Percentiles rank a stretch among this genome's conserved stretches.
phyloP scores from a whole-genome alignment of 2,329 filamentous ascomycete species.

The Zymoseptoria crescenta region DNA sequence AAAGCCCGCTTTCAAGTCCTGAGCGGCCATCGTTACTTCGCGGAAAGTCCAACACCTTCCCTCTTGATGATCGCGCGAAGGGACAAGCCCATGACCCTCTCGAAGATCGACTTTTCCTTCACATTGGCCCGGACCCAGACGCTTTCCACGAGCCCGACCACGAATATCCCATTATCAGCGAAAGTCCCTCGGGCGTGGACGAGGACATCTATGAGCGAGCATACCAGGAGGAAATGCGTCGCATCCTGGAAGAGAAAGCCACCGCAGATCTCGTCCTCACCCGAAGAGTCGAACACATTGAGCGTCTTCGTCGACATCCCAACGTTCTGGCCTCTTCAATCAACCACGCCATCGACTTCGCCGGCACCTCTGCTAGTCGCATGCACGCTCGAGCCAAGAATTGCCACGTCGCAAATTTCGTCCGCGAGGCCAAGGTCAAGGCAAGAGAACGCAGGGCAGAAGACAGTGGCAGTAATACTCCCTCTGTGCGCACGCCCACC shows the following conservation, averaged over 20 bases:
- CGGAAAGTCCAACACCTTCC: constrained; percentile 25
- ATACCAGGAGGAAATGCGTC: constrained; percentile 72
- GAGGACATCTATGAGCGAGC: constrained; percentile 71
- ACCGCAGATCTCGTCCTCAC: constrained; percentile 52
- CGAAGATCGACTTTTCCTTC: constrained; percentile 61
- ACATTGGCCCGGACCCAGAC: constrained; percentile 54
- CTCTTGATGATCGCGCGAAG: constrained; percentile 36
- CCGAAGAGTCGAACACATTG: constrained; percentile 39
- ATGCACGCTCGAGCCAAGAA: constrained; percentile 13
- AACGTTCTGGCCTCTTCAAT: constrained; percentile 15
- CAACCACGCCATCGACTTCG: constrained; percentile 20
- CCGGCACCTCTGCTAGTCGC: constrained; percentile 12
- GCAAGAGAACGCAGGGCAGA: constrained; percentile 13
- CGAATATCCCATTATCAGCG: constrained; percentile 10
- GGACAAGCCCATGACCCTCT: constrained; percentile 58
- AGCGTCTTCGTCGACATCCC: constrained; percentile 14
- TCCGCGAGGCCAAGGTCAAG: constrained; percentile 14
- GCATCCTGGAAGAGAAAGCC: constrained; percentile 49
- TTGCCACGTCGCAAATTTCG: constrained; percentile 15
- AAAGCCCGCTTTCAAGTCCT: not conserved
- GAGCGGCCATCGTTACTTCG: not conserved
- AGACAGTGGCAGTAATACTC: constrained; percentile 5
- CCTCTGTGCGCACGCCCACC: not conserved
- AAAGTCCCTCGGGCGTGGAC: constrained; percentile 17
- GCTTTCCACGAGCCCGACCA: constrained; percentile 30